A percentile compares a stretch with the other conserved stretches of the same genome.
Evolutionary conservation across 495 filamentous ascomycete species (phyloP).

Genomic region (Penicillium turbatum): DNA sequence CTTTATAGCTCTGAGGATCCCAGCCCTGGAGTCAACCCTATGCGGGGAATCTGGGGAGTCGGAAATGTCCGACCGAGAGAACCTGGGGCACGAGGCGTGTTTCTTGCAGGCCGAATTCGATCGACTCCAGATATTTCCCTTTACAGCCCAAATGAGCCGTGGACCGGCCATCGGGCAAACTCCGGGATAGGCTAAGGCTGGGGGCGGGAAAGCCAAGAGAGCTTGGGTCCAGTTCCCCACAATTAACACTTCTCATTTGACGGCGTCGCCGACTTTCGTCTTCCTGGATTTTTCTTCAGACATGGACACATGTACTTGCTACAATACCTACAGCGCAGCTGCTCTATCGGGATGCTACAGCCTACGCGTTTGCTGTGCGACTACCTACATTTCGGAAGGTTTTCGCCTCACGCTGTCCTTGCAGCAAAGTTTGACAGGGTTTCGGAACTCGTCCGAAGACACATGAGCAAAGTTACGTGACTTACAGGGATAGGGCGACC

Average conservation of each 20-base stretch:
- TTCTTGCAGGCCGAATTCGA: neutral
- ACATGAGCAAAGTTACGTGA: neutral
- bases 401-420: neutral
- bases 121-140: slow-evolving; percentile 2
- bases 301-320: neutral
- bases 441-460: neutral
- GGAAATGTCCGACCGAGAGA: neutral
- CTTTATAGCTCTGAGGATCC: slow-evolving; percentile 12
- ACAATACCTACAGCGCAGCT: no score
- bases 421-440: neutral
- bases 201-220: slow-evolving; percentile 21
- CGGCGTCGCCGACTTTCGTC: slow-evolving; percentile 8
- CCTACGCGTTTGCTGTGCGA: neutral
- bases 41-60: slow-evolving; percentile 16
- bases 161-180: slow-evolving; percentile 9
- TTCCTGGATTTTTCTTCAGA: neutral
- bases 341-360: neutral
- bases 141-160: neutral
- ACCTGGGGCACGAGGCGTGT: neutral
- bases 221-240: slow-evolving; percentile 18
- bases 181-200: slow-evolving; percentile 14
- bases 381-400: no score
- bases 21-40: neutral
- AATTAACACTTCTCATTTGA: slow-evolving; percentile 16
- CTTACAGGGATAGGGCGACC: neutral